Percentiles rank a stretch among this genome's conserved stretches.
phyloP scores from a whole-genome alignment of 2,329 filamentous ascomycete genomes.

The Tolypocladium ophioglossoides region DNA sequence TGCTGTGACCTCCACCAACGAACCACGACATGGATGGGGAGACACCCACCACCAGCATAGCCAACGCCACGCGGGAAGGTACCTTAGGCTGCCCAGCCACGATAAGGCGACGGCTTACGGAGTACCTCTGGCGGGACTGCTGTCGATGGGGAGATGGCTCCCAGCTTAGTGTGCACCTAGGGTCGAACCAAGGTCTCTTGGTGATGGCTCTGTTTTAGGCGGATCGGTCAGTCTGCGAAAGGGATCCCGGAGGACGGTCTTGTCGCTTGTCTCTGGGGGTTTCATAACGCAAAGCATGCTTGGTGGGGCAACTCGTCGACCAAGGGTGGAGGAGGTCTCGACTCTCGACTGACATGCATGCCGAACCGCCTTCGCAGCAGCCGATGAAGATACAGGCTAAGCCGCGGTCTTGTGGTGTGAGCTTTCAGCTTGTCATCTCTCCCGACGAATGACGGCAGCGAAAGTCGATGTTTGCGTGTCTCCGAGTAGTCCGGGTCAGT shows the following conservation, averaged over 20 bases:
- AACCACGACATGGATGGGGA: constrained; percentile 1
- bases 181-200: background rate
- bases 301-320: background rate
- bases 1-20: constrained; percentile 5
- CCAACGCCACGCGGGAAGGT: constrained; percentile 5
- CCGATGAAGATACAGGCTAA: background rate
- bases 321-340: background rate
- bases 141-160: background rate
- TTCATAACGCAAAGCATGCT: background rate
- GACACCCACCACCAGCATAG: background rate
- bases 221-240: background rate
- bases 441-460: background rate
- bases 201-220: background rate
- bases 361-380: background rate
- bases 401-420: no score
- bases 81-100: background rate
- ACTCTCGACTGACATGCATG: background rate
- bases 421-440: background rate
- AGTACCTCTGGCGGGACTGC: background rate
- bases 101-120: background rate
- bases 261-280: background rate
- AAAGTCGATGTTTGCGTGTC: background rate
- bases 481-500: background rate
- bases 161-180: background rate
- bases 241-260: background rate